phyloP scores from a whole-genome alignment of 2,329 filamentous ascomycete species.

The Hymenoscyphus albidus region DNA sequence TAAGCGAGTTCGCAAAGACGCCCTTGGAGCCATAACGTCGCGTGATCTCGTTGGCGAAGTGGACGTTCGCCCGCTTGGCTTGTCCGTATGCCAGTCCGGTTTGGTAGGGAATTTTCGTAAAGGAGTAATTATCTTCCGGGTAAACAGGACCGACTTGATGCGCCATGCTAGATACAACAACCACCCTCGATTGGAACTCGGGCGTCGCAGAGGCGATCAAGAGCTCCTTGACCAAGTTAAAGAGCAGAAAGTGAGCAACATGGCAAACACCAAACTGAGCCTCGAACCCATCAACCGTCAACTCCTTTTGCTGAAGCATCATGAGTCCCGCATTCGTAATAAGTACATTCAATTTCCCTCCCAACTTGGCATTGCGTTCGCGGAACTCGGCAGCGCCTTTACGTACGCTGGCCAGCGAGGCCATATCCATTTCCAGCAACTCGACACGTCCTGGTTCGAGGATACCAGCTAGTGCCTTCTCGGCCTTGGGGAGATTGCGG shows the following conservation, averaged over 20 bases:
- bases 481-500: conserved; percentile 35
- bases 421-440: conserved; percentile 36
- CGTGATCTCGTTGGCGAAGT: conserved; percentile 45
- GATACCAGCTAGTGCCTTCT: conserved; percentile 37
- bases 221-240: conserved; percentile 42
- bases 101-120: conserved; percentile 34
- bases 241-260: conserved; percentile 51
- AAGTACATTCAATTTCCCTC: conserved; percentile 29
- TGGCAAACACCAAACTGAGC: conserved; percentile 51
- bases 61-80: conserved; percentile 45
- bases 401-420: conserved; percentile 34
- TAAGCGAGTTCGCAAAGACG: conserved; percentile 40
- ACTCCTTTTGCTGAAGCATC: conserved; percentile 29
- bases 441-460: conserved; percentile 35
- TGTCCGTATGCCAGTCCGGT: conserved; percentile 40
- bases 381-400: conserved; percentile 31
- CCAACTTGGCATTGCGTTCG: conserved; percentile 26
- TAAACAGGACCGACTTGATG: conserved; percentile 35
- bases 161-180: conserved; percentile 42
- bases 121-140: conserved; percentile 38
- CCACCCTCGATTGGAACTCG: conserved; percentile 43
- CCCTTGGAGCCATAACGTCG: conserved; percentile 40
- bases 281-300: conserved; percentile 46
- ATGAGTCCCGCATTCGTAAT: conserved; percentile 29
- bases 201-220: conserved; percentile 40